These are phyloP conservation scores for Immersiella caudata DNA, from an alignment of 495 filamentous ascomycete species.

Conservation along the genomic window DNA sequence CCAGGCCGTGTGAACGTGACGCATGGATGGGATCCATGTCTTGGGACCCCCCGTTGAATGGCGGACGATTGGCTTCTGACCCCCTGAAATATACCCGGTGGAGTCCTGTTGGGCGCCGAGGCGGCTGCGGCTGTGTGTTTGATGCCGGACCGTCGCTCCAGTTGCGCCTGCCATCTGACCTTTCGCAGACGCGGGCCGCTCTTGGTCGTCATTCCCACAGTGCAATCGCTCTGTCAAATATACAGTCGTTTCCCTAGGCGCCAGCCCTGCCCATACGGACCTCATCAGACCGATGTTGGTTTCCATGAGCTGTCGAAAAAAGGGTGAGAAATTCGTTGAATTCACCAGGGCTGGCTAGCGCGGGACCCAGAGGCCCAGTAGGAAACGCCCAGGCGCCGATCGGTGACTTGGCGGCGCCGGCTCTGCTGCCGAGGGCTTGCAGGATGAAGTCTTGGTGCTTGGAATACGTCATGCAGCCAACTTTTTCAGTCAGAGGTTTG, in stretches of 20 bases:
- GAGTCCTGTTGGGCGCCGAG: neutral
- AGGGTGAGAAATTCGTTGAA: neutral
- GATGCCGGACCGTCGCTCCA: slow-evolving; percentile 1
- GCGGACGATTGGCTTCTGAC: slow-evolving; percentile 17
- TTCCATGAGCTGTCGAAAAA: neutral
- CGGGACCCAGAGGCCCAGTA: neutral
- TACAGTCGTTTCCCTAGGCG: neutral
- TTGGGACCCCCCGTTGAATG: slow-evolving; percentile 17
- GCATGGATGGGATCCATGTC: slow-evolving; percentile 17
- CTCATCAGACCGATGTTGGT: neutral
- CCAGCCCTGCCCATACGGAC: neutral
- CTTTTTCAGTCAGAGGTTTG: neutral
- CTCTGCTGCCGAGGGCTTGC: slow-evolving; percentile 10
- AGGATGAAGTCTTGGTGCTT: neutral
- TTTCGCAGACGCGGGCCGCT: slow-evolving; percentile 6
- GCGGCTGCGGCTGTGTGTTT: slow-evolving; percentile 1
- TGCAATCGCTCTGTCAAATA: neutral
- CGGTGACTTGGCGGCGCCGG: slow-evolving; percentile 13
- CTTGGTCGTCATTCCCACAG: neutral
- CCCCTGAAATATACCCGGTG: slow-evolving; percentile 16
- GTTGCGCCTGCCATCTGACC: slow-evolving; percentile 19
- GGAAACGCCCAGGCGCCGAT: slow-evolving; percentile 15
- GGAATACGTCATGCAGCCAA: slow-evolving; percentile 6
- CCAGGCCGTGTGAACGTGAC: slow-evolving; percentile 14
- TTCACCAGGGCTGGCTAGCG: neutral